These are phyloP conservation scores for Coprinellus aureogranulatus DNA, from an alignment of 768 basidiomycete genomes.

Conservation along the genomic window DNA sequence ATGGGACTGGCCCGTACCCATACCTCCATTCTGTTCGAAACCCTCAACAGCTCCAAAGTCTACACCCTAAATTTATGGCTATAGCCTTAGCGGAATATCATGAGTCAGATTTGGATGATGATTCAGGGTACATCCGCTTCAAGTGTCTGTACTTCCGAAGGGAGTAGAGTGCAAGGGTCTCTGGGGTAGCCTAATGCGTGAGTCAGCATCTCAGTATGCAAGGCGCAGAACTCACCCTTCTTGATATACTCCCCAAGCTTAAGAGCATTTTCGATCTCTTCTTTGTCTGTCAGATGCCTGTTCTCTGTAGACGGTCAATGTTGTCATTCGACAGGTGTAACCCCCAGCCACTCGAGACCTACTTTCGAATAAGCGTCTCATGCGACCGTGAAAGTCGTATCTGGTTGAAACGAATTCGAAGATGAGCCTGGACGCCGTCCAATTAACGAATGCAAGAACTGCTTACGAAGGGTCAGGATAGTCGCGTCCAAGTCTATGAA, in stretches of 20 bases:
- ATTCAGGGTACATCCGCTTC: slow-evolving; percentile 63
- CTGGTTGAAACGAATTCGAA: too few species aligned
- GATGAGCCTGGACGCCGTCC: too few species aligned
- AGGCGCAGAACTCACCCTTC: slow-evolving; percentile 52
- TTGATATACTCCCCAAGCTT: slow-evolving; percentile 81
- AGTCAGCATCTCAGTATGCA: neutral
- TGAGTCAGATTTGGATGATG: slow-evolving; percentile 23
- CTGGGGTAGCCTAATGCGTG: slow-evolving; percentile 31
- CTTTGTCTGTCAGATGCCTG: slow-evolving; percentile 56
- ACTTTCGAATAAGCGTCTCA: slow-evolving; percentile 76
- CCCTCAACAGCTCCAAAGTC: too few species aligned
- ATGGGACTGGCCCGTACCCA: too few species aligned
- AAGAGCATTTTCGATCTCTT: slow-evolving; percentile 75
- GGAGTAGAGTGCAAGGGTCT: slow-evolving; percentile 80
- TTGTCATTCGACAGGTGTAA: neutral
- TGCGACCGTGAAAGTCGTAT: slow-evolving; percentile 74
- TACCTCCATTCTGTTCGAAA: too few species aligned
- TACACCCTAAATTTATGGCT: neutral
- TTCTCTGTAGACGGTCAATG: slow-evolving; percentile 62
- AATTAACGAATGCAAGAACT: too few species aligned
- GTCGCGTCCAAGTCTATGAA: slow-evolving; percentile 75
- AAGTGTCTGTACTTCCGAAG: slow-evolving; percentile 81
- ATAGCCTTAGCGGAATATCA: slow-evolving; percentile 4
- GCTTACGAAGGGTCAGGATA: slow-evolving; percentile 80
- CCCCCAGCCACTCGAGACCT: slow-evolving; percentile 19